A percentile compares a stretch with the other conserved stretches of the same genome.
Conservation (phyloP, 768 basidiomycete genomes). For the Phanerodontia chrysosporium region DNA sequence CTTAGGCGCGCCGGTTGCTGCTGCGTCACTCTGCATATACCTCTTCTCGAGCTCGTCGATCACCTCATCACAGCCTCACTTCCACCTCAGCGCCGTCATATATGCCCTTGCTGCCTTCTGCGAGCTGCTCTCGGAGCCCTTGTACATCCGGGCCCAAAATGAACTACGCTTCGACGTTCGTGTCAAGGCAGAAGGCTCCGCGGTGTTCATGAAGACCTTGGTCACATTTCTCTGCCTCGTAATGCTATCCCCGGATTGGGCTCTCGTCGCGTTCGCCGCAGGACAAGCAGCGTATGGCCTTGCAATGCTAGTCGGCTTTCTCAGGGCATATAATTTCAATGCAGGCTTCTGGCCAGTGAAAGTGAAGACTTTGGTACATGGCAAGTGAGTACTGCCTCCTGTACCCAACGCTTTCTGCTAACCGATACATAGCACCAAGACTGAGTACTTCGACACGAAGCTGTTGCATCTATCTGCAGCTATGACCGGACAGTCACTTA, state of each 20-base stretch:
- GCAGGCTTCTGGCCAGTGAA: constrained; percentile 17
- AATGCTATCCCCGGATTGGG: constrained; percentile 36
- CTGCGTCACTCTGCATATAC: constrained; percentile 52
- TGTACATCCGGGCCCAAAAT: constrained; percentile 46
- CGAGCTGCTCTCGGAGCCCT: constrained; percentile 80
- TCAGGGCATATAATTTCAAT: constrained; percentile 22
- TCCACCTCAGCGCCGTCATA: constrained; percentile 54
- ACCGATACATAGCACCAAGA: constrained; percentile 18
- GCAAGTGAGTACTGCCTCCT: constrained; percentile 23
- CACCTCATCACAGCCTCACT: constrained; percentile 60
- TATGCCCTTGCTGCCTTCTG: constrained; percentile 73
- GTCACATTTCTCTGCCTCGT: constrained; percentile 66
- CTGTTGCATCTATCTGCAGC: constrained; percentile 65
- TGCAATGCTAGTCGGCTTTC: constrained; percentile 54
- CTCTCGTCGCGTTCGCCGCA: constrained; percentile 78
- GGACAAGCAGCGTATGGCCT: constrained; percentile 79
- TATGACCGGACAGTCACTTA: constrained; percentile 83
- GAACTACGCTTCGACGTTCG: constrained; percentile 66
- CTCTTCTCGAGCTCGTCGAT: constrained; percentile 44
- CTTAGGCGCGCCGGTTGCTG: constrained; percentile 63
- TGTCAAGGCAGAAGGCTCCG: constrained; percentile 83
- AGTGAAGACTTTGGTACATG: constrained; percentile 19
- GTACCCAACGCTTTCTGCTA: neutral
- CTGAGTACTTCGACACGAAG: constrained; percentile 39
- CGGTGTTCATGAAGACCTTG: constrained; percentile 69